Conservation (phyloP, 2,329 filamentous ascomycete genomes). For the Fusarium acutatum region DNA sequence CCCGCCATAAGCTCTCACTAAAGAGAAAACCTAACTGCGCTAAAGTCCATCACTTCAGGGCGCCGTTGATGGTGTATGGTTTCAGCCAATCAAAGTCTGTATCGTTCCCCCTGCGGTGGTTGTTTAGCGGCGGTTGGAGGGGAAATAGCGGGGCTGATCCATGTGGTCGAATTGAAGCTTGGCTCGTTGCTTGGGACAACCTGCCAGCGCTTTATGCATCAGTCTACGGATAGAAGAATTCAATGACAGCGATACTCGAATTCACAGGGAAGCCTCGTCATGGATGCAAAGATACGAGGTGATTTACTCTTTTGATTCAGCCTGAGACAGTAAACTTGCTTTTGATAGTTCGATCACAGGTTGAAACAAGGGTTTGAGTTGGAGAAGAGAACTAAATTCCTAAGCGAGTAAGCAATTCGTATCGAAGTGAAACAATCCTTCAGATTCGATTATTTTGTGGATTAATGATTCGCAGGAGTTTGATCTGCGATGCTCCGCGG, state of each 20-base stretch:
- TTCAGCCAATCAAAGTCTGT: neutral
- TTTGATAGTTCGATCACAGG: neutral
- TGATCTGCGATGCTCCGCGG: neutral
- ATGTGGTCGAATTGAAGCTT: neutral
- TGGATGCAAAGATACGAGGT: neutral
- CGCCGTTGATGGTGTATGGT: neutral
- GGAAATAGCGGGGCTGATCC: slow-evolving; percentile 24
- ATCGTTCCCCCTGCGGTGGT: neutral
- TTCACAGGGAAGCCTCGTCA: neutral
- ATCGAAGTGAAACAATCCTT: neutral
- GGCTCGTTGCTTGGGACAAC: slow-evolving; percentile 32
- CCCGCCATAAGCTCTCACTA: slow-evolving; percentile 20
- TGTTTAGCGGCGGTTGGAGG: slow-evolving; percentile 19
- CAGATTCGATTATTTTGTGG: slow-evolving; percentile 4
- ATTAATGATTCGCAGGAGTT: neutral
- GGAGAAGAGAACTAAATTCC: neutral
- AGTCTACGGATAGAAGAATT: neutral
- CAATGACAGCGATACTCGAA: neutral
- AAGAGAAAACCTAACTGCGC: slow-evolving; percentile 25
- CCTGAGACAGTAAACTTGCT: neutral
- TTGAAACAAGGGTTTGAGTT: neutral
- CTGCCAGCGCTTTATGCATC: neutral
- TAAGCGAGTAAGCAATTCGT: slow-evolving; percentile 8
- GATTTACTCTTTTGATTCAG: neutral
- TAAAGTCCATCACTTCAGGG: slow-evolving; percentile 1